Evolutionary conservation across 805 yeast species (phyloP).

Genomic region (Lipomyces yamanashiensis): DNA sequence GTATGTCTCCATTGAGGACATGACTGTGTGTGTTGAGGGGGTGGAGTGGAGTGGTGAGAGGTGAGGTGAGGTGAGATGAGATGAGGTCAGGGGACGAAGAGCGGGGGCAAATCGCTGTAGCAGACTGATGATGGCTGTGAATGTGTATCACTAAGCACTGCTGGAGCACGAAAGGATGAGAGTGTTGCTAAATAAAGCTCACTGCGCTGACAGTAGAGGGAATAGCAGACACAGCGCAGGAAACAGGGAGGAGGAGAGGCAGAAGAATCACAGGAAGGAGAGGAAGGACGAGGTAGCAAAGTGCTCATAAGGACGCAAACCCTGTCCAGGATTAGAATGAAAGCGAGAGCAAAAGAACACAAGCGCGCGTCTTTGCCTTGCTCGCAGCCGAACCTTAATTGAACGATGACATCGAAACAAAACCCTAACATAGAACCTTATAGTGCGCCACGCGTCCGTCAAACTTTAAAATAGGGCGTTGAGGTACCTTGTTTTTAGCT

Average conservation of each 20-base stretch:
- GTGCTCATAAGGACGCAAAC: too few species aligned
- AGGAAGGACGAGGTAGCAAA: background rate
- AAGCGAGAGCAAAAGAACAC: conserved; percentile 2
- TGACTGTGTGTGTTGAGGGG: background rate
- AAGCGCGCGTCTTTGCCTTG: conserved; percentile 1
- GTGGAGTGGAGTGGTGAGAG: background rate
- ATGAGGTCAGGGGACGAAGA: background rate
- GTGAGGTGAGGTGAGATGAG: background rate
- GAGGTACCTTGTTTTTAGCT: too few species aligned
- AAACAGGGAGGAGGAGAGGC: background rate
- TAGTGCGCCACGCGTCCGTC: conserved; percentile 6
- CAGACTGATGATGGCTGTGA: too few species aligned
- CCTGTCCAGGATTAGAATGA: background rate
- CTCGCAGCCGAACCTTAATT: conserved; percentile 13
- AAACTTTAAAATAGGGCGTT: too few species aligned
- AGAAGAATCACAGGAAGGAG: background rate
- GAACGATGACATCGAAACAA: background rate
- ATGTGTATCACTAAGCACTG: too few species aligned
- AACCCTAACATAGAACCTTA: background rate
- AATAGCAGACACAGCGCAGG: background rate
- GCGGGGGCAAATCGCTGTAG: background rate
- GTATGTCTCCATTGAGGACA: conserved; percentile 58
- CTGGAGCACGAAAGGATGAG: too few species aligned
- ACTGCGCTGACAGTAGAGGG: background rate
- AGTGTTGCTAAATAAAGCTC: too few species aligned